phyloP scores from a whole-genome alignment of 1,284 basidiomycete species.

The Leccinum griseonigrum region DNA sequence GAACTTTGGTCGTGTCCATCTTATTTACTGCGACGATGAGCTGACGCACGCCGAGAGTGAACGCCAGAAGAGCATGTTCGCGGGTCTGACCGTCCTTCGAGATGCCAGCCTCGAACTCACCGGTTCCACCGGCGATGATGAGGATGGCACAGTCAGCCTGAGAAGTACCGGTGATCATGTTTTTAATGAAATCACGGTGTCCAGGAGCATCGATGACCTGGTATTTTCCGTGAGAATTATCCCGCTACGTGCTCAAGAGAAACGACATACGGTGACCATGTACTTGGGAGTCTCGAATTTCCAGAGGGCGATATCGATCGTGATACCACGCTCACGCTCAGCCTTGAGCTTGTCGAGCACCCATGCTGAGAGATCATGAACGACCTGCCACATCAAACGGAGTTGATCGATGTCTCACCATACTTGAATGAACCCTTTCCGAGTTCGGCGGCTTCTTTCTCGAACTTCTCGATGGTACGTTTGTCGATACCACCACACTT shows the following conservation, averaged over 20 bases:
- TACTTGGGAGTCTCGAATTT: constrained; percentile 98
- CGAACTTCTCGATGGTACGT: constrained; percentile 99
- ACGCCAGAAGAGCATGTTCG: constrained; percentile 99
- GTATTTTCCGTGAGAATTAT: constrained; percentile 7
- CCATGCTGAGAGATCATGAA: constrained; percentile 67
- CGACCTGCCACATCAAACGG: constrained; percentile 19
- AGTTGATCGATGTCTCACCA: constrained; percentile 52
- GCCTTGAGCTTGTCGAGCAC: constrained; percentile 99
- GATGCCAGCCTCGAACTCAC: constrained; percentile 99
- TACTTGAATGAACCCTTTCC: constrained; percentile 99
- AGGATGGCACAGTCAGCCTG: constrained; percentile 99
- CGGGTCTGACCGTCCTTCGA: constrained; percentile 99
- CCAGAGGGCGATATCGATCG: constrained; percentile 99
- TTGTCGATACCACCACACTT: constrained; percentile 99
- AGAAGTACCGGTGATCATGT: constrained; percentile 99
- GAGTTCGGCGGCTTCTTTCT: constrained; percentile 99
- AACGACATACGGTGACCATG: constrained; percentile 74
- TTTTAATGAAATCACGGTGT: constrained; percentile 99
- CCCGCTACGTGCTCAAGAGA: background rate
- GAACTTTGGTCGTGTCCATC: constrained; percentile 96
- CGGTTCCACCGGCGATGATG: constrained; percentile 98
- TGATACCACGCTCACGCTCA: constrained; percentile 99
- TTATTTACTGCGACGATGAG: constrained; percentile 99
- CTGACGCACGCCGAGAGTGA: constrained; percentile 99
- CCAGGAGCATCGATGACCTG: constrained; percentile 98